Evolutionary conservation across 495 filamentous ascomycete genomes (phyloP).

Genomic region (Annulohypoxylon bovei): DNA sequence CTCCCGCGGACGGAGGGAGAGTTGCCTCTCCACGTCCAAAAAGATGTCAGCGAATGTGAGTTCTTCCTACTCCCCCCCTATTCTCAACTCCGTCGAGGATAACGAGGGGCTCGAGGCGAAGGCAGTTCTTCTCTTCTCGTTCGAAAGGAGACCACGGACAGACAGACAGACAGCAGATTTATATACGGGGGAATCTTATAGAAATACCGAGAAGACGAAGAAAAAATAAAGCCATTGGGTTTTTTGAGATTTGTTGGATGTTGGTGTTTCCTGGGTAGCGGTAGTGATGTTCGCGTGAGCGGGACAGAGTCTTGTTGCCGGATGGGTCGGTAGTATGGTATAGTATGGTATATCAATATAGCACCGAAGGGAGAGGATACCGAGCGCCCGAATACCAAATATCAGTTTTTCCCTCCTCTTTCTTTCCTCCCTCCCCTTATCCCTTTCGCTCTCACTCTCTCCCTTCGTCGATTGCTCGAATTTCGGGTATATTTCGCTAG

Average conservation of each 20-base stretch:
- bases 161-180: not conserved
- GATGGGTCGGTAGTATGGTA: slow-evolving; percentile 11
- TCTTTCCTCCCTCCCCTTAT: not conserved
- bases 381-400: slow-evolving; percentile 16
- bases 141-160: not conserved
- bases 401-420: not conserved
- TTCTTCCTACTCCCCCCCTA: not conserved
- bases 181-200: slow-evolving; percentile 14
- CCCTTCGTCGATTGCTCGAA: slow-evolving; percentile 24
- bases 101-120: slow-evolving; percentile 10
- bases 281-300: slow-evolving; percentile 51
- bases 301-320: slow-evolving; percentile 49
- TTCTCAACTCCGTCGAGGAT: not conserved
- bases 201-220: slow-evolving; percentile 14
- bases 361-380: not conserved
- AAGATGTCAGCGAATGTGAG: not conserved
- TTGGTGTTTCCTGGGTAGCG: not conserved
- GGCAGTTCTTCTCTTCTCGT: not conserved
- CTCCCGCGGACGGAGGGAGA: slow-evolving; percentile 1
- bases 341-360: slow-evolving; percentile 7
- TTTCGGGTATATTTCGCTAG: slow-evolving; percentile 30
- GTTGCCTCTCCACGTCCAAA: slow-evolving; percentile 17
- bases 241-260: slow-evolving; percentile 2
- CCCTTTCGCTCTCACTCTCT: not conserved
- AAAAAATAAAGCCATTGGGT: not conserved